A percentile compares a stretch with the other conserved stretches of the same genome.
phyloP scores from a whole-genome alignment of 2,329 filamentous ascomycete species.

The Huntiella abstrusa region DNA sequence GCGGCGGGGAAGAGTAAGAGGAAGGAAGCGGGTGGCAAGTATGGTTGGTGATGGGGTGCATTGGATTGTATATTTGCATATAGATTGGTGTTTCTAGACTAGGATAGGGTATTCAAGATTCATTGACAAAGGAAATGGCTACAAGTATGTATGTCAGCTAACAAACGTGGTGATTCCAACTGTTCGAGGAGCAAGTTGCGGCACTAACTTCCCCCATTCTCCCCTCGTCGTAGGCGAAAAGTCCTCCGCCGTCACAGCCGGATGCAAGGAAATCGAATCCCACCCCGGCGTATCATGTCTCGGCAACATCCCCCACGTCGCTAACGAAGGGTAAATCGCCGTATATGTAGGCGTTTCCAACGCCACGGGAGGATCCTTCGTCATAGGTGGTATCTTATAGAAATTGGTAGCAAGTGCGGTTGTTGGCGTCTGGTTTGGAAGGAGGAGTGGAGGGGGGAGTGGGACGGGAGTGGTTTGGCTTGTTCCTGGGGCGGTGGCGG shows the following conservation, averaged over 20 bases:
- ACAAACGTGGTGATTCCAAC: too few species aligned
- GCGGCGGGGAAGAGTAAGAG: conserved; percentile 61
- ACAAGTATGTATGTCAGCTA: too few species aligned
- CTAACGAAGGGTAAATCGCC: too few species aligned
- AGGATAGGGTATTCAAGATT: too few species aligned
- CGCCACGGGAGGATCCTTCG: neutral
- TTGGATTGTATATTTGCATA: neutral
- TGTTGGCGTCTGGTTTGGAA: conserved; percentile 3
- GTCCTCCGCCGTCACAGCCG: conserved; percentile 28
- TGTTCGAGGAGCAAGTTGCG: too few species aligned
- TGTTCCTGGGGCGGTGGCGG: too few species aligned
- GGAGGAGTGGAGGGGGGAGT: neutral
- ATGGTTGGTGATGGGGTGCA: conserved; percentile 46
- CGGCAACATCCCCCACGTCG: too few species aligned
- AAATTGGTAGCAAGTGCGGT: conserved; percentile 8
- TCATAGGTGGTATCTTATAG: conserved; percentile 8
- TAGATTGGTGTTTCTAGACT: neutral
- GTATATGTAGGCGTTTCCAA: neutral
- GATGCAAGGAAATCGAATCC: too few species aligned
- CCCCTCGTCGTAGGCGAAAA: conserved; percentile 42
- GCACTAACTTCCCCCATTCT: conserved; percentile 40
- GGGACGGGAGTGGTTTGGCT: too few species aligned
- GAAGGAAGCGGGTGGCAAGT: conserved; percentile 61
- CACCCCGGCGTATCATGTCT: too few species aligned
- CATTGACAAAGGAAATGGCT: too few species aligned